Percentiles rank a stretch among this genome's conserved stretches.
These are phyloP conservation scores for Senna siamea DNA, from an alignment of 306 rosid genomes.

Conservation along the genomic window DNA sequence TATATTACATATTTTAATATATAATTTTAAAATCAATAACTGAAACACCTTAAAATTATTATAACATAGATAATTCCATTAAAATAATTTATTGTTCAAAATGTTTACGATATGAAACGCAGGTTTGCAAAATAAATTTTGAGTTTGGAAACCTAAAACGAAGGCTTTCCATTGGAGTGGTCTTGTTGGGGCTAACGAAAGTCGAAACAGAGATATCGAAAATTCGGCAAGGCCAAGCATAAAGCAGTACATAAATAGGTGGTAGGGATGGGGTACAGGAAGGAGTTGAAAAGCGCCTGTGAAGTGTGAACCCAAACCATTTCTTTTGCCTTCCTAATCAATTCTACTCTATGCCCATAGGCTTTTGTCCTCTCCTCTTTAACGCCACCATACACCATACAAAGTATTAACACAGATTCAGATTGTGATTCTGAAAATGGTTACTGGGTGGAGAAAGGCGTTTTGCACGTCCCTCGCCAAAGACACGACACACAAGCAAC, in stretches of 20 bases:
- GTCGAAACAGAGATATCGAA: conserved; percentile 32
- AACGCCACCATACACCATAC: neutral
- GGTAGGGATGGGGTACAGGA: conserved; percentile 45
- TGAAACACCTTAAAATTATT: no score
- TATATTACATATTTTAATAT: no score
- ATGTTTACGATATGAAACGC: no score
- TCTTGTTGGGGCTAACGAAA: conserved; percentile 29
- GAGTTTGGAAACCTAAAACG: conserved; percentile 52
- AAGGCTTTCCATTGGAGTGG: conserved; percentile 46
- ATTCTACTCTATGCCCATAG: conserved; percentile 33
- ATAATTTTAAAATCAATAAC: no score
- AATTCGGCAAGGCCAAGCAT: conserved; percentile 29
- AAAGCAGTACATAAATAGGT: conserved; percentile 51
- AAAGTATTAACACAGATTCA: conserved; percentile 15
- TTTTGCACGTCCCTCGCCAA: conserved; percentile 82
- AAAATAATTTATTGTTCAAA: no score
- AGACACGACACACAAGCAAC: conserved; percentile 50
- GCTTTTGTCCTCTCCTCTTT: neutral
- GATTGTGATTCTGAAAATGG: conserved; percentile 47
- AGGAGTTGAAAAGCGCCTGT: conserved; percentile 40
- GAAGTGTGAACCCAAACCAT: conserved; percentile 43
- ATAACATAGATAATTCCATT: no score
- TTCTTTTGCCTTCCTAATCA: conserved; percentile 36
- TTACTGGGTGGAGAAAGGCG: conserved; percentile 93
- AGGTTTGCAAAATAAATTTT: neutral